A percentile compares a stretch with the other conserved stretches of the same genome.
phyloP scores from a whole-genome alignment of 1,139 yeast genomes.

The Citeromyces siamensis region DNA sequence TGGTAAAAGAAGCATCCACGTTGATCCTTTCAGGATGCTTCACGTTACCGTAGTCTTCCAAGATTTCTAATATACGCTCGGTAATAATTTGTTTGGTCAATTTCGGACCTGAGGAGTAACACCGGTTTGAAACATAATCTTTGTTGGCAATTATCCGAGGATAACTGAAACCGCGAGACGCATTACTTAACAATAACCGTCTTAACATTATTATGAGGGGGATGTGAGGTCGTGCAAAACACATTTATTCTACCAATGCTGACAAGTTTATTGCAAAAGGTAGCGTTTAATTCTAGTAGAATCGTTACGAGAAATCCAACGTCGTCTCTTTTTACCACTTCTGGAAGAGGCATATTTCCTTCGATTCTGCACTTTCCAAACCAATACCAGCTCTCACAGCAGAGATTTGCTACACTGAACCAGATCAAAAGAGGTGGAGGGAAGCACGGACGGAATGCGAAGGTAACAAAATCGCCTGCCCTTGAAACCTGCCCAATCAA shows the following conservation, averaged over 20 bases:
- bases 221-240: not conserved
- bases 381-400: slow-evolving; percentile 16
- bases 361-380: not conserved
- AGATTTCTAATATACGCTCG: slow-evolving; percentile 65
- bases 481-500: slow-evolving; percentile 71
- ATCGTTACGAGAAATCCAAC: too few relatives aligned
- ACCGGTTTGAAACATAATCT: slow-evolving; percentile 11
- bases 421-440: slow-evolving; percentile 61
- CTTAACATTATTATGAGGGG: slow-evolving; percentile 1
- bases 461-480: slow-evolving; percentile 63
- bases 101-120: slow-evolving; percentile 52
- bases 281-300: not conserved
- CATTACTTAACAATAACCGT: not conserved
- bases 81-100: slow-evolving; percentile 60
- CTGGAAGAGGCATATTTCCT: too few relatives aligned
- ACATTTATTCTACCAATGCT: too few relatives aligned
- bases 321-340: too few relatives aligned
- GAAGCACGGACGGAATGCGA: slow-evolving; percentile 32
- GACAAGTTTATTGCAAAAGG: not conserved
- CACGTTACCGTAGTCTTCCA: slow-evolving; percentile 73
- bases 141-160: too few relatives aligned
- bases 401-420: slow-evolving; percentile 55
- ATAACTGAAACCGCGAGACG: too few relatives aligned
- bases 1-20: slow-evolving; percentile 48
- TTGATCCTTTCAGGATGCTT: slow-evolving; percentile 31